Conservation (phyloP, 2,329 filamentous ascomycete species). For the Aspergillus calidoustus region DNA sequence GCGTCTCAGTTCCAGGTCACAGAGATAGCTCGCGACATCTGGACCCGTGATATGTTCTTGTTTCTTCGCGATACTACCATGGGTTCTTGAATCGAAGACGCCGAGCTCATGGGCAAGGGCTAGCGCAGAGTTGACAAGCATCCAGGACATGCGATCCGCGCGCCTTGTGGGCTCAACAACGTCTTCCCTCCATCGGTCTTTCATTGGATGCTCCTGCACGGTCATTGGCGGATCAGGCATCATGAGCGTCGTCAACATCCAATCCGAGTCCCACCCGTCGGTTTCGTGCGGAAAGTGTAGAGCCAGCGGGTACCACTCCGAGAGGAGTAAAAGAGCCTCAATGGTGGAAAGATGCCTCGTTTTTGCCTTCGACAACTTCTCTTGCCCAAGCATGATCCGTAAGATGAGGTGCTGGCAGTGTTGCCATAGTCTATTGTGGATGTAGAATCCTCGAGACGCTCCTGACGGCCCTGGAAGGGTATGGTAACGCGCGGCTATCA, state of each 20-base stretch:
- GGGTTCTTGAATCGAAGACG: slow-evolving; percentile 44
- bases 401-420: slow-evolving; percentile 57
- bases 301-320: slow-evolving; percentile 59
- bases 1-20: slow-evolving; percentile 30
- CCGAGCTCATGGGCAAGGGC: slow-evolving; percentile 57
- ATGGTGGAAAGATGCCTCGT: slow-evolving; percentile 55
- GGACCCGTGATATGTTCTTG: slow-evolving; percentile 6
- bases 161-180: slow-evolving; percentile 57
- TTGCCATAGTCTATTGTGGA: slow-evolving; percentile 58
- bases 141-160: slow-evolving; percentile 63
- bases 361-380: slow-evolving; percentile 55
- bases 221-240: slow-evolving; percentile 42
- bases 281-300: slow-evolving; percentile 57
- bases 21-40: slow-evolving; percentile 23
- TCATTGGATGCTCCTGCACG: slow-evolving; percentile 33
- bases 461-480: slow-evolving; percentile 43
- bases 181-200: slow-evolving; percentile 55
- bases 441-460: slow-evolving; percentile 52
- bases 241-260: slow-evolving; percentile 50
- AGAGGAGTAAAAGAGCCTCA: slow-evolving; percentile 56
- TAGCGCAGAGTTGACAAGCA: slow-evolving; percentile 57
- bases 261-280: slow-evolving; percentile 59
- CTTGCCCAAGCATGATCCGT: slow-evolving; percentile 57
- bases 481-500: slow-evolving; percentile 58
- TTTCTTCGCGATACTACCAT: slow-evolving; percentile 25